Conservation (phyloP, 106 monocot genomes). For the Dioscorea zingiberensis region DNA sequence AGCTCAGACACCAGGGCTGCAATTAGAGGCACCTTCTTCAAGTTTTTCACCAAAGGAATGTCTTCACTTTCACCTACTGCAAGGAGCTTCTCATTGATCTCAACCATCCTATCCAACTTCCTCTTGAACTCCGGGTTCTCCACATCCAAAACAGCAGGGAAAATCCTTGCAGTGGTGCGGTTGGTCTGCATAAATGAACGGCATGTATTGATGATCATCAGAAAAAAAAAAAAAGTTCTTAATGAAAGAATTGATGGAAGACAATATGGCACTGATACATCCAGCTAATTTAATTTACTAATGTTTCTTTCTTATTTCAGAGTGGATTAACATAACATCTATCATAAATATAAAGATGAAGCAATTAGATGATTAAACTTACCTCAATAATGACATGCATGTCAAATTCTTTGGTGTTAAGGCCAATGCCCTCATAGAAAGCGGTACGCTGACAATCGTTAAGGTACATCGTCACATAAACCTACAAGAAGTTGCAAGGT, state of each 20-base stretch:
- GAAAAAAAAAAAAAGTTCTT: no score
- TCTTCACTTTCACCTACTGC: slow-evolving; percentile 58
- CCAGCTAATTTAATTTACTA: no score
- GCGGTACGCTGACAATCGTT: slow-evolving; percentile 86
- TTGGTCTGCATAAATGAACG: slow-evolving; percentile 56
- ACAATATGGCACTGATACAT: no score
- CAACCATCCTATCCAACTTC: slow-evolving; percentile 93
- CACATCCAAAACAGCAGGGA: slow-evolving; percentile 89
- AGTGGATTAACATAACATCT: no score
- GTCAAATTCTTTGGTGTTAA: slow-evolving; percentile 91
- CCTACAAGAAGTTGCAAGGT: slow-evolving; percentile 33
- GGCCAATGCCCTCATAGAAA: slow-evolving; percentile 95
- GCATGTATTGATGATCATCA: no score
- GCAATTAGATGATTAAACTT: no score
- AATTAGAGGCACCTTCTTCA: slow-evolving; percentile 81
- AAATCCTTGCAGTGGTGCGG: slow-evolving; percentile 89
- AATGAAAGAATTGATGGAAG: no score
- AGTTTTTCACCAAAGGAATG: slow-evolving; percentile 73
- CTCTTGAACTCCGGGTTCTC: slow-evolving; percentile 99
- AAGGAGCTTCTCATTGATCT: slow-evolving; percentile 64
- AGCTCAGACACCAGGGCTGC: slow-evolving; percentile 74
- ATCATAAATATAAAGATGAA: no score
- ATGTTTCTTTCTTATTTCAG: no score
- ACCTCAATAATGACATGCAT: slow-evolving; percentile 99
- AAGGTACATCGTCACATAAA: slow-evolving; percentile 98